Base-by-base conservation (phyloP, 495 filamentous ascomycete genomes). In the Penicillium tannophilum region DNA sequence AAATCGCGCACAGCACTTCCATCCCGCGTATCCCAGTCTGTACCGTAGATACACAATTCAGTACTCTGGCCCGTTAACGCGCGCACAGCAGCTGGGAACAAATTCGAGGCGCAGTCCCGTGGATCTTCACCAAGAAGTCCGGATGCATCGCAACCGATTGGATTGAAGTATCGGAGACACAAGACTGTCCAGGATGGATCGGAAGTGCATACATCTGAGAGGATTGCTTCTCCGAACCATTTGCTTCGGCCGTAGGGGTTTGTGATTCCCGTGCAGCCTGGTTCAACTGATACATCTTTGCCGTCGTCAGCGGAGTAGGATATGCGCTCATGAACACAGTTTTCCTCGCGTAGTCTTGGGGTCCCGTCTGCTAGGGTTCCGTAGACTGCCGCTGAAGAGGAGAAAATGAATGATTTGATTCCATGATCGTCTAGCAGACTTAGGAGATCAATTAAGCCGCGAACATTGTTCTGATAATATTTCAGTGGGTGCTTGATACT, bases 161-260 rank as follows among this genome's bases (percentile, higher is more conserved):
- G 52, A 14, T 55, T 55, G 52, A 55, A 55, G 41, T 55, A 55
- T 12, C 52, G 52, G 11, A 55, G 41, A 19, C 39, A 30, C 2
- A 55, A 23, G 2, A 55, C 52, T 6, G 52, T 55, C 52, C 52
- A 55, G 12, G 24, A 31, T 3, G 52, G 52, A 20, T 55, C 52
- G 11, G 52, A 55, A 3, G 31, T 52, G 31, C 49, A 52, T 3
- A 52, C 30, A 14, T 52, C 49, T 6, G 49, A 36, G 31, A 52
- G 49, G 23, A 52, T 52, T 9, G 49, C 49, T 41, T 52, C 49
- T 39, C 49, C 49, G 20, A 52, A 52, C 20, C 20, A 55, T 16
- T 55, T 55, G 39, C 39, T 55, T 9, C 52, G 52, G n/a, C 52
- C 52, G 26, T 55, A 55, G 2, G 52, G 52, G 23, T 55, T 55